Percentiles rank a stretch among this genome's conserved stretches.
phyloP scores from a whole-genome alignment of 1,284 basidiomycete genomes.

The Mycena citricolor region DNA sequence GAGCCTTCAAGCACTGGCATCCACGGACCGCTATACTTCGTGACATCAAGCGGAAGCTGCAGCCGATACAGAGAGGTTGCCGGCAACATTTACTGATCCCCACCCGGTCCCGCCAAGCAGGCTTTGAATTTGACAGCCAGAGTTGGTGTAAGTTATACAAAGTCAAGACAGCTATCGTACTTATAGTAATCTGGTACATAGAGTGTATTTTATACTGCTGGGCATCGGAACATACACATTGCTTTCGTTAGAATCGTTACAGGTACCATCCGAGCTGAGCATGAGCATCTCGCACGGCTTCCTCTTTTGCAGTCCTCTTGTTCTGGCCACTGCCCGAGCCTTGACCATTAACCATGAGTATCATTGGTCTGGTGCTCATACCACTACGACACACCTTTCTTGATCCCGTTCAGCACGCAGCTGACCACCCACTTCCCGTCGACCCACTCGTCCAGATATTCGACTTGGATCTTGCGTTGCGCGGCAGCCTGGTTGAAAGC shows the following conservation, averaged over 20 bases:
- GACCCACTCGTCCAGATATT: conserved; percentile 62
- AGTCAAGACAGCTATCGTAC: not conserved
- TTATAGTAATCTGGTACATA: conserved; percentile 1
- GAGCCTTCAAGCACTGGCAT: conserved; percentile 81
- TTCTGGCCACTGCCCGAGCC: not conserved
- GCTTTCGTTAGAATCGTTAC: too few relatives aligned
- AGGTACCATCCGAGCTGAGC: too few relatives aligned
- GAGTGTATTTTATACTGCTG: not conserved
- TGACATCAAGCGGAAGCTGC: conserved; percentile 80
- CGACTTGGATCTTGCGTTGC: conserved; percentile 59
- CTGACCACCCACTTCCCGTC: conserved; percentile 63
- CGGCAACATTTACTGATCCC: conserved; percentile 28
- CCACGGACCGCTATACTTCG: conserved; percentile 75
- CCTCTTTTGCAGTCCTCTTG: not conserved
- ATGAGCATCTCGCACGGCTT: not conserved
- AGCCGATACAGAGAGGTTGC: conserved; percentile 75
- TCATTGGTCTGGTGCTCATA: too few relatives aligned
- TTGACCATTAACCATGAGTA: not conserved
- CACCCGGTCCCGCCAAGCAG: not conserved
- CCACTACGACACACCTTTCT: too few relatives aligned
- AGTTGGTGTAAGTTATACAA: too few relatives aligned
- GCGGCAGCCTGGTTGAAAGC: conserved; percentile 69
- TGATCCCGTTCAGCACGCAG: conserved; percentile 50
- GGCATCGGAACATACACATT: too few relatives aligned
- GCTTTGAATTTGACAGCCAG: conserved; percentile 4